Conservation (phyloP, 257 asterid species). For the Solanum chiquidenum region DNA sequence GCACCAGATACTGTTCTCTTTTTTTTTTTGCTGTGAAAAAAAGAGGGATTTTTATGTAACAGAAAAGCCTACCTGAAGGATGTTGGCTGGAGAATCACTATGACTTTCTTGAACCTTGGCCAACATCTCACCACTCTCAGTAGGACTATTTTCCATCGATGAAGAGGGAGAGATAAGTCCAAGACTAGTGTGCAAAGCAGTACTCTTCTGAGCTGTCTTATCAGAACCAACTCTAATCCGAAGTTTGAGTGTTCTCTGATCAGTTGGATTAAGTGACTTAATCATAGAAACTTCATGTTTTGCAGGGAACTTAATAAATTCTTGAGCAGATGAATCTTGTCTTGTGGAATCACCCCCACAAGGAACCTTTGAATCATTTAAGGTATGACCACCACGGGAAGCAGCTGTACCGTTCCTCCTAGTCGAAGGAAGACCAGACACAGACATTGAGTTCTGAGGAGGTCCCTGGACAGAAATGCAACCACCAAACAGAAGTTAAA, state of each 20-base stretch:
- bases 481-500: slow-evolving; percentile 20
- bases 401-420: slow-evolving; percentile 28
- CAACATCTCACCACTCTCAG: slow-evolving; percentile 43
- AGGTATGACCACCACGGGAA: slow-evolving; percentile 13
- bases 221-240: slow-evolving; percentile 73
- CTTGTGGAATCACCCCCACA: slow-evolving; percentile 22
- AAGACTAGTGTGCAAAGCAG: slow-evolving; percentile 54
- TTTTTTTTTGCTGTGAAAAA: background rate
- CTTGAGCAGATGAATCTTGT: slow-evolving; percentile 36
- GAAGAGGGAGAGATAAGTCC: slow-evolving; percentile 88
- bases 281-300: slow-evolving; percentile 30
- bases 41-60: background rate
- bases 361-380: slow-evolving; percentile 23
- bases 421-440: slow-evolving; percentile 22
- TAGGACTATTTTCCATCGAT: slow-evolving; percentile 56
- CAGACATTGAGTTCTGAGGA: slow-evolving; percentile 18
- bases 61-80: slow-evolving; percentile 47
- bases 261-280: slow-evolving; percentile 27
- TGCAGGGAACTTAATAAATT: slow-evolving; percentile 26
- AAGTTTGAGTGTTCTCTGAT: slow-evolving; percentile 48
- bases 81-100: slow-evolving; percentile 38
- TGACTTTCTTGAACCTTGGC: slow-evolving; percentile 30
- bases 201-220: slow-evolving; percentile 45
- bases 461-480: slow-evolving; percentile 40
- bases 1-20: background rate